Percentiles rank a stretch among this genome's conserved stretches.
Conservation (phyloP, 768 basidiomycete species). For the Suillus placidus region DNA sequence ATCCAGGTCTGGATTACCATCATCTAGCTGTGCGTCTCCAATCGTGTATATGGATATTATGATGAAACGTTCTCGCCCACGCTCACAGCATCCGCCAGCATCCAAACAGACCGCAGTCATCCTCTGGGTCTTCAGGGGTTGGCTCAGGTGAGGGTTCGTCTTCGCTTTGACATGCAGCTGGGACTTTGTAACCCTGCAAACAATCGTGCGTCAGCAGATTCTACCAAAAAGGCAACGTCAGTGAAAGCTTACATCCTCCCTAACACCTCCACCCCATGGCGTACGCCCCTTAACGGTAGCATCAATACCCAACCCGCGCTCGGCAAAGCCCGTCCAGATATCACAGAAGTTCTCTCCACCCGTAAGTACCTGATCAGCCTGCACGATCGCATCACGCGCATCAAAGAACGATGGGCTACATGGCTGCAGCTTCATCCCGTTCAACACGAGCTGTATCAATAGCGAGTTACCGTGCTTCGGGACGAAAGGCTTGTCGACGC, state of each 20-base stretch:
- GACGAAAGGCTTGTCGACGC: slow-evolving; percentile 55
- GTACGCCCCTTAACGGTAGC: slow-evolving; percentile 74
- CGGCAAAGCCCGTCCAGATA: slow-evolving; percentile 84
- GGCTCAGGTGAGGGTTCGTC: slow-evolving; percentile 32
- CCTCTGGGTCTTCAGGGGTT: slow-evolving; percentile 38
- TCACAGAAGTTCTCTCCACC: slow-evolving; percentile 91
- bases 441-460: slow-evolving; percentile 79
- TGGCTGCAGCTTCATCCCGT: slow-evolving; percentile 93
- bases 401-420: slow-evolving; percentile 92
- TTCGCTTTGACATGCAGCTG: slow-evolving; percentile 39
- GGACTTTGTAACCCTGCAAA: slow-evolving; percentile 44
- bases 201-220: slow-evolving; percentile 2
- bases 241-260: slow-evolving; percentile 56
- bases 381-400: slow-evolving; percentile 86
- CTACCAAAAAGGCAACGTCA: background rate
- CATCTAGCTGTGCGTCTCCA: slow-evolving; percentile 2
- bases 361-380: slow-evolving; percentile 88
- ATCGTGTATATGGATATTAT: slow-evolving; percentile 5
- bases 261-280: slow-evolving; percentile 92
- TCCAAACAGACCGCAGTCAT: slow-evolving; percentile 27
- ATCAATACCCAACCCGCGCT: slow-evolving; percentile 79
- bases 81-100: slow-evolving; percentile 26
- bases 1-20: background rate
- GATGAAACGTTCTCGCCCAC: background rate
- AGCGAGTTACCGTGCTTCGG: slow-evolving; percentile 94